Percentiles rank a stretch among this genome's conserved stretches.
phyloP scores from a whole-genome alignment of 78 protist genomes.

The slime mould (Dictyostelium discoideum) region DNA sequence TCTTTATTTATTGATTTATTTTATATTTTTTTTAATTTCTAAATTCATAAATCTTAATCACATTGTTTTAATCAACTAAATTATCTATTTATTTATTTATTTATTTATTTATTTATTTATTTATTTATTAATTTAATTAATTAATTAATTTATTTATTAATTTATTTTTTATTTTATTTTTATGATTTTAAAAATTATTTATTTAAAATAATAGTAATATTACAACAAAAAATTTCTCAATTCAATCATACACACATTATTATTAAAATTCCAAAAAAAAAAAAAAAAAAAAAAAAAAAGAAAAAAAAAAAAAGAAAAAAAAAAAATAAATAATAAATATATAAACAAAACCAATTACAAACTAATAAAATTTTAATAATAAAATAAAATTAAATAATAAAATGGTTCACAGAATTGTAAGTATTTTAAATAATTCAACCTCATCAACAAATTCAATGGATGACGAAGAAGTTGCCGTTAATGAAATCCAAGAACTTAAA shows the following conservation, averaged over 20 bases:
- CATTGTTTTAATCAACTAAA: too few species aligned
- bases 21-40: too few species aligned
- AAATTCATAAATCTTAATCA: neutral
- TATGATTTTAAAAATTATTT: neutral
- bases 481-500: constrained; percentile 22
- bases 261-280: neutral
- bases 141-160: too few species aligned
- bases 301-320: neutral
- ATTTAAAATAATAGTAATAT: neutral
- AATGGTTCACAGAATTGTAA: neutral
- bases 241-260: neutral
- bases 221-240: neutral
- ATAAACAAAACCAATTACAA: too few species aligned
- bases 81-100: neutral
- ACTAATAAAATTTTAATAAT: too few species aligned
- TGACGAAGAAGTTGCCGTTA: neutral
- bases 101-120: neutral
- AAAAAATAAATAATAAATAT: neutral
- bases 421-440: constrained; percentile 18
- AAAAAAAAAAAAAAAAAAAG: neutral
- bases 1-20: too few species aligned
- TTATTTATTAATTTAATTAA: neutral
- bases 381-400: too few species aligned
- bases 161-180: too few species aligned
- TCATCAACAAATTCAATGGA: neutral